These are phyloP conservation scores for Talaromyces sp. DNA, from an alignment of 2,329 filamentous ascomycete genomes.

Conservation along the genomic window DNA sequence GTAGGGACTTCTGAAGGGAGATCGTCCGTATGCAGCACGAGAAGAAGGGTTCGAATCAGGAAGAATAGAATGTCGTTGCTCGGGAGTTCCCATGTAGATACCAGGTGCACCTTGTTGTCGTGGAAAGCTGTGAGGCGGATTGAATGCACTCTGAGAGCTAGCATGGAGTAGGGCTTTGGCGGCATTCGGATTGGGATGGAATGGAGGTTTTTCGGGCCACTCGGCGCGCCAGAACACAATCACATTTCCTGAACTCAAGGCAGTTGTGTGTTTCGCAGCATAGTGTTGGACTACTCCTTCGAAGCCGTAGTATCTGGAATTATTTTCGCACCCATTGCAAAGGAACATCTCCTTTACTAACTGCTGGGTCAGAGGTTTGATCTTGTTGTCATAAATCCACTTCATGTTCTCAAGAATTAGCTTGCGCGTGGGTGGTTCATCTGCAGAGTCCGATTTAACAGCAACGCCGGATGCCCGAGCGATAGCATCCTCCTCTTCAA, in stretches of 20 bases:
- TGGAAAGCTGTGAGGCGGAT: slow-evolving; percentile 20
- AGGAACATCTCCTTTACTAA: slow-evolving; percentile 70
- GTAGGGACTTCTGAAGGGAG: slow-evolving; percentile 33
- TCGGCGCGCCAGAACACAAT: slow-evolving; percentile 77
- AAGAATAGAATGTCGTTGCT: slow-evolving; percentile 19
- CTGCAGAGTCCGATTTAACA: slow-evolving; percentile 48
- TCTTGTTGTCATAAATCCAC: slow-evolving; percentile 74
- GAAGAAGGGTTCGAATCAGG: slow-evolving; percentile 24
- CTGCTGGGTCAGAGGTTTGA: slow-evolving; percentile 65
- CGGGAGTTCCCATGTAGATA: slow-evolving; percentile 21
- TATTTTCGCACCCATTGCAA: slow-evolving; percentile 66
- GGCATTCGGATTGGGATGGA: slow-evolving; percentile 58
- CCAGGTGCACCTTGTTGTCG: slow-evolving; percentile 17
- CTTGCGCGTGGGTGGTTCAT: slow-evolving; percentile 57
- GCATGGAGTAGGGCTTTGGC: slow-evolving; percentile 40
- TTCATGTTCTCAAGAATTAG: slow-evolving; percentile 82
- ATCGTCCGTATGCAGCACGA: slow-evolving; percentile 31
- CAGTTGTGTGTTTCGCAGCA: slow-evolving; percentile 73
- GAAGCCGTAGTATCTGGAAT: slow-evolving; percentile 67
- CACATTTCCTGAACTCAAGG: slow-evolving; percentile 66
- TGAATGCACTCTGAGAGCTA: slow-evolving; percentile 26
- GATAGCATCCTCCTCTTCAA: slow-evolving; percentile 53
- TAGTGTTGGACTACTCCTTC: slow-evolving; percentile 80
- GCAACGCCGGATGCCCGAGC: slow-evolving; percentile 47
- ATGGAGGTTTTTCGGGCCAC: slow-evolving; percentile 74